A percentile compares a stretch with the other conserved stretches of the same genome.
phyloP scores from a whole-genome alignment of 805 yeast species.

The Danielia oregonensis region DNA sequence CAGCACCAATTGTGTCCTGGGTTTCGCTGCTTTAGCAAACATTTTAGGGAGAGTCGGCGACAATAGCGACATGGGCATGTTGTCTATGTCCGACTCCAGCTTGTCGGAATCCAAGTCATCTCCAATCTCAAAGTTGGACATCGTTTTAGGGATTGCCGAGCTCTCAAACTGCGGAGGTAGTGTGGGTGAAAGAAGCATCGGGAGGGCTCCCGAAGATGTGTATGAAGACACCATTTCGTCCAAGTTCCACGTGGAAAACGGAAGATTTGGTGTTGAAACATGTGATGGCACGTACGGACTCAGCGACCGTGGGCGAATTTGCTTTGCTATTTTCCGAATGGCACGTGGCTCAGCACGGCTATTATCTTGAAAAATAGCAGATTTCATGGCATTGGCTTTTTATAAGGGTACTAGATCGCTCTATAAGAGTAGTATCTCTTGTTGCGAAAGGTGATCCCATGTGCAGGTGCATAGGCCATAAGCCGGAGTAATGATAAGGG shows the following conservation, averaged over 20 bases:
- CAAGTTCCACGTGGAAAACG: conserved; percentile 34
- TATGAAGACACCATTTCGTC: conserved; percentile 36
- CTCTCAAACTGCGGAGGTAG: conserved; percentile 25
- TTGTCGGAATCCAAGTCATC: conserved; percentile 8
- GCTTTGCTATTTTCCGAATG: conserved; percentile 5
- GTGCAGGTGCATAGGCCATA: too few species aligned
- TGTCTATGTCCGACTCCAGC: conserved; percentile 20
- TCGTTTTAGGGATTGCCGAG: background rate
- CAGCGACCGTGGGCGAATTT: conserved; percentile 9
- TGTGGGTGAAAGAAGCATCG: conserved; percentile 38
- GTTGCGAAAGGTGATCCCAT: too few species aligned
- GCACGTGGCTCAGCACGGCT: conserved; percentile 7
- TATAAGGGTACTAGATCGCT: too few species aligned
- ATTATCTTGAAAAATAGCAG: conserved; percentile 17
- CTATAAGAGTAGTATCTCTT: too few species aligned
- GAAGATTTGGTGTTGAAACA: conserved; percentile 4
- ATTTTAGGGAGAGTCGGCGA: conserved; percentile 33
- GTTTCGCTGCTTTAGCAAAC: conserved; percentile 9
- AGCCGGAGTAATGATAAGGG: too few species aligned
- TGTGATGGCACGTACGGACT: conserved; percentile 10
- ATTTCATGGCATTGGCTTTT: conserved; percentile 16
- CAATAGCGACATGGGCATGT: conserved; percentile 27
- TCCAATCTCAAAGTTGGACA: conserved; percentile 2
- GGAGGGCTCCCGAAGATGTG: conserved; percentile 29
- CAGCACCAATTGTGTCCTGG: conserved; percentile 5